phyloP scores from a whole-genome alignment of 225 moss, liverwort and hornwort species.

The Straminergon stramineum region DNA sequence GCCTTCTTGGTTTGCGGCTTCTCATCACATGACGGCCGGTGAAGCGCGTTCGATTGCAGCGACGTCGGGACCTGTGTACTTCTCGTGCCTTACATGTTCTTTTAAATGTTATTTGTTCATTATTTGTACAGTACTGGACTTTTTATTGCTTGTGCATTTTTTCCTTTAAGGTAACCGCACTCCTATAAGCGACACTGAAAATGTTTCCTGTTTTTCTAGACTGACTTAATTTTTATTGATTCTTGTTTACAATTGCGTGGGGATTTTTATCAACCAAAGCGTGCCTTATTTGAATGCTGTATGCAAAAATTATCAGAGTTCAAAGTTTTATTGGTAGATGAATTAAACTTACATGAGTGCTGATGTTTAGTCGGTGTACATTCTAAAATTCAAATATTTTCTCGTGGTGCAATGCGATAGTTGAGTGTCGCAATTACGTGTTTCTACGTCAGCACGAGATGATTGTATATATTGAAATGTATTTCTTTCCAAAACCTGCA shows the following conservation, averaged over 20 bases:
- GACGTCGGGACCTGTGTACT: slow-evolving; percentile 69
- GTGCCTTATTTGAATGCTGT: not conserved
- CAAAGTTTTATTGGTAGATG: not conserved
- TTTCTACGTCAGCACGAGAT: not conserved
- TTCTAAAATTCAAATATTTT: not conserved
- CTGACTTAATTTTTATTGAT: not conserved
- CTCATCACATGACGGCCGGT: slow-evolving; percentile 60
- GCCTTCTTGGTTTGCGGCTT: slow-evolving; percentile 62
- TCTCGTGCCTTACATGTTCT: not conserved
- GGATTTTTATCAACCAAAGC: not conserved
- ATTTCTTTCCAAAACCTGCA: slow-evolving; percentile 8
- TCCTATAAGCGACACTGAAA: not conserved
- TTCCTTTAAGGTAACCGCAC: not conserved
- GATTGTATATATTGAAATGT: not conserved
- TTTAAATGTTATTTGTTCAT: not conserved
- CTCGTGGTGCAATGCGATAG: not conserved
- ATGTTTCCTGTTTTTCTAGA: not conserved
- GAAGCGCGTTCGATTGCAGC: slow-evolving; percentile 55
- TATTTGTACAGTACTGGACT: not conserved
- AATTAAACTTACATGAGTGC: not conserved
- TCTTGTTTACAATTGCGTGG: not conserved
- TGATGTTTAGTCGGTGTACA: not conserved
- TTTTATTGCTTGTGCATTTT: not conserved
- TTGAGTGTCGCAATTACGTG: not conserved
- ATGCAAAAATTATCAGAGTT: not conserved